Percentiles rank a stretch among this genome's conserved stretches.
Evolutionary conservation across 73 alveolate genomes (phyloP).

Genomic region (Paramecium biaurelia): DNA sequence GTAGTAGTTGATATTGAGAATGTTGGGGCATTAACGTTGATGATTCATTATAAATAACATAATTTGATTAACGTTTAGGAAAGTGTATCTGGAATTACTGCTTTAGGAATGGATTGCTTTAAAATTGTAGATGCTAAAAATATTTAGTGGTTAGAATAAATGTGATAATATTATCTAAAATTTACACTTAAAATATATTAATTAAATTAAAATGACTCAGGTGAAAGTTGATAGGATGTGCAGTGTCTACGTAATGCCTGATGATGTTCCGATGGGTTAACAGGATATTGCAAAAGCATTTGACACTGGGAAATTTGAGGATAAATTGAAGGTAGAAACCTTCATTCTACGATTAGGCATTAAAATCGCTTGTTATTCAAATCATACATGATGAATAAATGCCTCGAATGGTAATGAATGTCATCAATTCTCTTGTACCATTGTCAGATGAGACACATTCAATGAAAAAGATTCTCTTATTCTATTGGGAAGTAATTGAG

Average conservation of each 20-base stretch:
- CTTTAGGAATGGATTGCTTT: neutral
- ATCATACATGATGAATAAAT: constrained; percentile 91
- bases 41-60: neutral
- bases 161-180: neutral
- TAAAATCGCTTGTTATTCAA: constrained; percentile 85
- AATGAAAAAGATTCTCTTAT: constrained; percentile 87
- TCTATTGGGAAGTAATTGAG: constrained; percentile 98
- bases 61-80: neutral
- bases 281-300: constrained; percentile 4
- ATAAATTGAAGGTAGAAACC: constrained; percentile 69
- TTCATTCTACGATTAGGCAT: constrained; percentile 62
- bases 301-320: constrained; percentile 74
- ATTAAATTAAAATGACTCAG: neutral
- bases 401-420: constrained; percentile 91
- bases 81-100: constrained; percentile 45
- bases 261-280: neutral
- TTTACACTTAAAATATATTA: neutral
- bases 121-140: constrained; percentile 1
- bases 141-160: neutral
- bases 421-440: constrained; percentile 82
- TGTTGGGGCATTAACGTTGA: neutral
- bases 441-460: constrained; percentile 83
- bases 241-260: neutral
- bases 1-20: neutral
- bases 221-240: neutral